Percentiles rank a stretch among this genome's conserved stretches.
These are phyloP conservation scores for Colletotrichum chlorophyti DNA, from an alignment of 2,329 filamentous ascomycete genomes.

Conservation along the genomic window DNA sequence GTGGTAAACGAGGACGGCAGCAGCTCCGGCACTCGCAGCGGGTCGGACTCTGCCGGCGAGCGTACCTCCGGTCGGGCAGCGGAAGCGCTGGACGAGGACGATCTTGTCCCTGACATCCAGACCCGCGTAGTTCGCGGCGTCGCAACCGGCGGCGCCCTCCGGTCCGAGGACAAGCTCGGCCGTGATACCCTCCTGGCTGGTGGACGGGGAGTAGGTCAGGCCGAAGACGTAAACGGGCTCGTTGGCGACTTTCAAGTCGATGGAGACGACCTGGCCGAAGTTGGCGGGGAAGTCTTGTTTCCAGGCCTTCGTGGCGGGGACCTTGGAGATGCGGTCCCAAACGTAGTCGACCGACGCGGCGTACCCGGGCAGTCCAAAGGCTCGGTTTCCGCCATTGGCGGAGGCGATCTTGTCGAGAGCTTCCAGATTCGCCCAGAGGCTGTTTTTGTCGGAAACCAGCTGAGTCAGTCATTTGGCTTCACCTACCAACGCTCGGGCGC, in stretches of 20 bases:
- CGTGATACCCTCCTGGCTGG: constrained; percentile 49
- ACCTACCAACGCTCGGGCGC: too few species aligned
- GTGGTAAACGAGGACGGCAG: constrained; percentile 41
- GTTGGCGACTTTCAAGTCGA: constrained; percentile 31
- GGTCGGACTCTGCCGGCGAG: constrained; percentile 39
- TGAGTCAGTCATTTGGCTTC: constrained; percentile 1
- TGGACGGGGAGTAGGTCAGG: constrained; percentile 55
- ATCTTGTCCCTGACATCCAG: constrained; percentile 39
- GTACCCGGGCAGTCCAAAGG: constrained; percentile 59
- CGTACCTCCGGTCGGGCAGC: constrained; percentile 39
- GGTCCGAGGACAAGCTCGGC: constrained; percentile 37
- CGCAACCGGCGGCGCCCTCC: constrained; percentile 35
- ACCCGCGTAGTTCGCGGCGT: constrained; percentile 34
- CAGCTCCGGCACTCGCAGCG: constrained; percentile 38
- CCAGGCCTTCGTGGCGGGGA: constrained; percentile 46
- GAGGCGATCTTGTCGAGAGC: constrained; percentile 54
- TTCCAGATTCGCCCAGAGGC: constrained; percentile 52
- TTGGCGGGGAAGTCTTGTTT: constrained; percentile 54
- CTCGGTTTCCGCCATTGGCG: constrained; percentile 58
- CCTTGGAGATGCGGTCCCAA: constrained; percentile 50
- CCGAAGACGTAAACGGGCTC: constrained; percentile 38
- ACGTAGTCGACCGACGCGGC: constrained; percentile 57
- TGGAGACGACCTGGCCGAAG: constrained; percentile 27
- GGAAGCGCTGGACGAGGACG: constrained; percentile 41
- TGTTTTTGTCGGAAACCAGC: constrained; percentile 27